Base-by-base conservation (phyloP, 2,329 filamentous ascomycete species). In the Nigrospora sphaerica region DNA sequence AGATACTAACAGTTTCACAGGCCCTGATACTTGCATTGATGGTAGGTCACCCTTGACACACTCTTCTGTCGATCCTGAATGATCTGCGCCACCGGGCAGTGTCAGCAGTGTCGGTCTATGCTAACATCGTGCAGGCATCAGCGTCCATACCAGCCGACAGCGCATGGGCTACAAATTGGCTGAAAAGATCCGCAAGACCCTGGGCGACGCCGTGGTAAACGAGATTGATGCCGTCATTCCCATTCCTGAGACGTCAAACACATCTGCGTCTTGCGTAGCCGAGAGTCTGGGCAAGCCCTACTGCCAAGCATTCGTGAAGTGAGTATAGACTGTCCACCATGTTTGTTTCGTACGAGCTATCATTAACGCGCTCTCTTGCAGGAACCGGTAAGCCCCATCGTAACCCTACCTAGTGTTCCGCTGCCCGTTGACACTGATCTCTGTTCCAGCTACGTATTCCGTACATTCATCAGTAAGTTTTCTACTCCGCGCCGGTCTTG, bases 131-230 rank as follows among this genome's bases (percentile, higher is more conserved):
- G 47, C 90, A 95, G 46, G 46, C 9, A 50, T 50, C 38, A 42
- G 59, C 52, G 83, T 90, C 34, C 82, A 88, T 57, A 75, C 80
- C 55, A 85, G 81, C 50, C 75, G 86, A 49, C 80, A 87, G 57
- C 81, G 83, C 50, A 91, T 90, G 86, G 86, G 86, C 41, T 77
- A 81, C 58, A 82, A 81, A 51, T 74, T 91, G 11, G 86, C 85
- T 16, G 77, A 85, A 49, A 84, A 78, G 12, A 81, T 91, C 53
- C 72, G 75, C 50, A 67, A 73, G 46, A 75, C 79, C 37, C 73
- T 90, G 4, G 81, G 81, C 2, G 70, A 77, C 2, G 75, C 85
- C 44, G 73, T 72, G 36, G 71, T 90, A 45, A 79, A 80, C 47
- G 78, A 85, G 36, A 86, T 90, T 52, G 86, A 90, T 53, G 74